These are phyloP conservation scores for Wickerhamomyces subpelliculosus DNA, from an alignment of 805 yeast genomes.

Conservation along the genomic window DNA sequence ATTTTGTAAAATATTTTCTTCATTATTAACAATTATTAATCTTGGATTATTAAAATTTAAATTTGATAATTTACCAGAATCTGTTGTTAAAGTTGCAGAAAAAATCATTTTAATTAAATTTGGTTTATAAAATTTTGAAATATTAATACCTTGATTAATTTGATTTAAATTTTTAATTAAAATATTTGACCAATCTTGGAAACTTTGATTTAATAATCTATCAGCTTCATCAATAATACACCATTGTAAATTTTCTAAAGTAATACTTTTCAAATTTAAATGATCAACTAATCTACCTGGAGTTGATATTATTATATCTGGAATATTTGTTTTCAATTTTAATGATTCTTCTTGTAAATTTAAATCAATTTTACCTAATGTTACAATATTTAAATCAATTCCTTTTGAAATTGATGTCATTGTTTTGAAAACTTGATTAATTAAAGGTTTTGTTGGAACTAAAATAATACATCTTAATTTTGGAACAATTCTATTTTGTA, in stretches of 20 bases:
- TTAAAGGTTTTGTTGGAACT: constrained; percentile 87
- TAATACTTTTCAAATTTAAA: constrained; percentile 34
- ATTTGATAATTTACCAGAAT: constrained; percentile 76
- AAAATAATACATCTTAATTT: constrained; percentile 67
- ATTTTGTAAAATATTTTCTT: constrained; percentile 31
- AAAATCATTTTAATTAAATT: constrained; percentile 64
- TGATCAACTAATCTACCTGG: constrained; percentile 86
- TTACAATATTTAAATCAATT: constrained; percentile 54
- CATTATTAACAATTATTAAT: constrained; percentile 63
- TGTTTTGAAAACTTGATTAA: constrained; percentile 72
- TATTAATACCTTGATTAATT: constrained; percentile 25
- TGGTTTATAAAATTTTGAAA: constrained; percentile 15
- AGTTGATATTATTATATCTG: constrained; percentile 65
- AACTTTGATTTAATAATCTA: constrained; percentile 74
- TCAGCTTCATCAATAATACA: constrained; percentile 81
- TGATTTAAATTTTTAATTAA: constrained; percentile 31
- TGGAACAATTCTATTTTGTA: constrained; percentile 61
- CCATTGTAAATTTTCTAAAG: constrained; percentile 47
- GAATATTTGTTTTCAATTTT: constrained; percentile 38
- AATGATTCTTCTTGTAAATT: constrained; percentile 56
- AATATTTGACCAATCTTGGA: constrained; percentile 82
- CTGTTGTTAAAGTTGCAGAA: constrained; percentile 91
- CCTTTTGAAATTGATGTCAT: constrained; percentile 57
- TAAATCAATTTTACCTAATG: constrained; percentile 46
- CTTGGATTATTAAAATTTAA: constrained; percentile 68